Base-by-base conservation (phyloP, 106 monocot genomes). In the Hemerocallis citrina region DNA sequence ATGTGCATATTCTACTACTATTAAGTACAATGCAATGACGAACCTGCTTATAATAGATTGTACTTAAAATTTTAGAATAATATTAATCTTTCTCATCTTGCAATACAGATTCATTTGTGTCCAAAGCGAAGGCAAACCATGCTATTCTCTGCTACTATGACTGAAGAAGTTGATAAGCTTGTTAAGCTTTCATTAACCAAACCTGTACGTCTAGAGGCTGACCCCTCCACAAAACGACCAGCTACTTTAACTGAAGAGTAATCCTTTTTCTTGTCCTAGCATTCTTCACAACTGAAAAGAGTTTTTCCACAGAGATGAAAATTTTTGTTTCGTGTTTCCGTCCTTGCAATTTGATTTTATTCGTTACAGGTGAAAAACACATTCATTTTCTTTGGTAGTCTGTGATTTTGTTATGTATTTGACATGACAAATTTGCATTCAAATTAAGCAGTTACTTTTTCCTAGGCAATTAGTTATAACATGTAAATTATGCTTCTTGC, bases 111-210 rank as follows among this genome's bases (percentile, higher is more conserved):
- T 60, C 74, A 72, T 20, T 57, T 87, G 55, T 91, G 96, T 63
- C 96, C 96, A 30, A 91, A 79, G 73, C 72, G 77, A 58, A 87
- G 91, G 55, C 96, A 96, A 63, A 91, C 96, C 30, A 87, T 96
- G 96, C 73, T 96, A 10, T 96, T 96, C 39, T 96, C 96, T 74
- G 96, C 96, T 35, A 96, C 96, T 25, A 96, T 96, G 96, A 96
- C 87, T 38, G 96, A 96, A 79, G 91, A 96, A 96, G 81, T 96
- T 66, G 77, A 88, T 72, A 75, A 78, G 36, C 91, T 96, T 57
- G 81, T 81, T 24, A 81, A 77, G 32, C 96, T 96, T 59, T 96
- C 96, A 17, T 59, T 96, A 21, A 79, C 76, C 29, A 87, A 84
- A 67, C 96, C 96, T 39, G 81, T 96, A 34, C 86, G 96, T 12